A percentile compares a stretch with the other conserved stretches of the same genome.
Evolutionary conservation across 2,329 filamentous ascomycete genomes (phyloP).

Genomic region (Thelonectria blattea): DNA sequence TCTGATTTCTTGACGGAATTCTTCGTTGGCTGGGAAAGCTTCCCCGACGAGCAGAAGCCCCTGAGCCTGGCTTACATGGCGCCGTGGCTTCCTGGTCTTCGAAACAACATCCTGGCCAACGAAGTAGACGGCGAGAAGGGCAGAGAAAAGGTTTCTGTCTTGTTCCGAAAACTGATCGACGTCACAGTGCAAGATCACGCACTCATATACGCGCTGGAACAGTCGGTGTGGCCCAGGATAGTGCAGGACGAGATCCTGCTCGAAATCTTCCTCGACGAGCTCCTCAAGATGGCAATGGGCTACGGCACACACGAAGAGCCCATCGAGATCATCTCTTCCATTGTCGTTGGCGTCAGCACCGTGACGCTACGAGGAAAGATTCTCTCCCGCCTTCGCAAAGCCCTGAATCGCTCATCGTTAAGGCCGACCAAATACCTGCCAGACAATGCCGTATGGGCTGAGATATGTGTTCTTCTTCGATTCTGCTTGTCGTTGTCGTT

Average conservation of each 20-base stretch:
- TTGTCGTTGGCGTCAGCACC: conserved; percentile 68
- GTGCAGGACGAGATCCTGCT: conserved; percentile 68
- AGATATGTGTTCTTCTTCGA: conserved; percentile 70
- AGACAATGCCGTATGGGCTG: conserved; percentile 72
- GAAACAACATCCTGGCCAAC: conserved; percentile 62
- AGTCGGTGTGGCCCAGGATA: conserved; percentile 69
- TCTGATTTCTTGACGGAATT: conserved; percentile 76
- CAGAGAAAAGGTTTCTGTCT: conserved; percentile 66
- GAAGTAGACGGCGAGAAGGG: conserved; percentile 70
- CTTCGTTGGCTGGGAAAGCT: conserved; percentile 74
- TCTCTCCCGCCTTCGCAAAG: conserved; percentile 69
- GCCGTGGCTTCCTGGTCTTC: conserved; percentile 69
- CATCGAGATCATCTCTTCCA: conserved; percentile 65
- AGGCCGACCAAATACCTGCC: conserved; percentile 69
- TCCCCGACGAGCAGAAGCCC: conserved; percentile 70
- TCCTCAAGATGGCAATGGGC: conserved; percentile 66
- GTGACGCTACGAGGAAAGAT: conserved; percentile 70
- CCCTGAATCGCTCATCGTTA: conserved; percentile 69
- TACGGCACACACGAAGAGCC: conserved; percentile 64
- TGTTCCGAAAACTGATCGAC: conserved; percentile 72
- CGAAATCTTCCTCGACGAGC: conserved; percentile 71
- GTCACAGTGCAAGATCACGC: conserved; percentile 66
- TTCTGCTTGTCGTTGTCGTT: conserved; percentile 72
- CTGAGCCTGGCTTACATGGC: conserved; percentile 73
- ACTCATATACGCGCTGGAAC: conserved; percentile 66